phyloP scores from a whole-genome alignment of 345 rosid genomes.

The Gossypium anomalum region DNA sequence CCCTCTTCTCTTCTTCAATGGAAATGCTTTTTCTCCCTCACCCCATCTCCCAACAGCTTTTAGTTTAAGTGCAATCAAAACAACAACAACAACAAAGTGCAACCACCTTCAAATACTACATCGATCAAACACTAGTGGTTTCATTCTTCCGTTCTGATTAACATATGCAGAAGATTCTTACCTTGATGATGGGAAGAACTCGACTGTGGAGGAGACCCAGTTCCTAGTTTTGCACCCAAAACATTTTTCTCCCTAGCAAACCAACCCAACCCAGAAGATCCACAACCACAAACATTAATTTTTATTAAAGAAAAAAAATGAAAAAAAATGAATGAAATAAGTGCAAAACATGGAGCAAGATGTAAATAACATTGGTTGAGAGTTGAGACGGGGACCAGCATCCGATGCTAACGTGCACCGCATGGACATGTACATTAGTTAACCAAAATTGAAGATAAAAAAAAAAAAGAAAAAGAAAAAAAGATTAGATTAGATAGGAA shows the following conservation, averaged over 20 bases:
- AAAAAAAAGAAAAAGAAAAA: neutral
- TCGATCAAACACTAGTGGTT: neutral
- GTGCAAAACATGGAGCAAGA: constrained; percentile 32
- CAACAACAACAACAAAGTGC: constrained; percentile 17
- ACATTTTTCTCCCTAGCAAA: constrained; percentile 27
- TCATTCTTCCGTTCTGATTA: neutral
- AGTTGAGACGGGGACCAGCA: constrained; percentile 56
- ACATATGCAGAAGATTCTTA: constrained; percentile 13
- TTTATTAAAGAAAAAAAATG: neutral
- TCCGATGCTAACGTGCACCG: constrained; percentile 82
- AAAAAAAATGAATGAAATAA: constrained; percentile 17
- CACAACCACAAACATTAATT: constrained; percentile 21
- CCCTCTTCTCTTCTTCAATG: constrained; percentile 63
- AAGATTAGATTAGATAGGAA: constrained; percentile 39
- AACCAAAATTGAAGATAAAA: constrained; percentile 25
- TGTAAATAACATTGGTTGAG: constrained; percentile 12
- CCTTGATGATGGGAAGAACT: constrained; percentile 42
- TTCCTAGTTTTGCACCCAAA: constrained; percentile 33
- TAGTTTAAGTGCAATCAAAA: constrained; percentile 9
- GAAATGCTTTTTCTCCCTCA: constrained; percentile 42
- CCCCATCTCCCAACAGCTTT: constrained; percentile 39
- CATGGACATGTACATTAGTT: constrained; percentile 42
- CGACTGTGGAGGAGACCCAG: constrained; percentile 24
- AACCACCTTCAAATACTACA: neutral
- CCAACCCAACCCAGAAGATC: constrained; percentile 27